Evolutionary conservation across 2,329 filamentous ascomycete genomes (phyloP).

Genomic region (Paecilomyces fulvus): DNA sequence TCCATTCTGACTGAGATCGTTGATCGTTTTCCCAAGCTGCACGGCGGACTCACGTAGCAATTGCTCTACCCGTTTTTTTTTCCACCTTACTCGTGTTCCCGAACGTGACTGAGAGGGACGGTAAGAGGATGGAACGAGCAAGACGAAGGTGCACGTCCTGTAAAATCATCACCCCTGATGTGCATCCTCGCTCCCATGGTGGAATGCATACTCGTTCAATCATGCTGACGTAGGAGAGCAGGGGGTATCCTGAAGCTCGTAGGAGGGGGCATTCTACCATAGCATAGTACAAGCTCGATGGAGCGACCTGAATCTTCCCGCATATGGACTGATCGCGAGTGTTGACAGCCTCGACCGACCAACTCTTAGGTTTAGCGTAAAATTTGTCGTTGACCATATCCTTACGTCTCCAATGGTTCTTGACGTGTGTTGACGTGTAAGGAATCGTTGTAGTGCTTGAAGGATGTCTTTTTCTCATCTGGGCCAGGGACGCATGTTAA

Average conservation of each 20-base stretch:
- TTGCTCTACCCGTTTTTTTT: not conserved
- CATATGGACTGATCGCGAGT: not conserved
- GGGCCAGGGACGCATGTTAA: not conserved
- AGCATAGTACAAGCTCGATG: not conserved
- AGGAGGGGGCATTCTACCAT: not conserved
- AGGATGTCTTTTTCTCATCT: not conserved
- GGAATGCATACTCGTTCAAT: slow-evolving; percentile 7
- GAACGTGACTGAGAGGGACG: not conserved
- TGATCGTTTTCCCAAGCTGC: not conserved
- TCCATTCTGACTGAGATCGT: not conserved
- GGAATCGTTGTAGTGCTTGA: slow-evolving; percentile 5
- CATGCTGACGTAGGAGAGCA: slow-evolving; percentile 24
- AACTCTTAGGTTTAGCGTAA: not conserved
- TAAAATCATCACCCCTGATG: not conserved
- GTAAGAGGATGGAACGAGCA: not conserved
- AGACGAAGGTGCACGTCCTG: not conserved
- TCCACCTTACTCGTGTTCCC: not conserved
- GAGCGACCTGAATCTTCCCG: not conserved
- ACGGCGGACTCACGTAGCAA: not conserved
- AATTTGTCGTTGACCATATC: not conserved
- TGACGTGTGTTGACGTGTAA: slow-evolving; percentile 15
- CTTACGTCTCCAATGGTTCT: slow-evolving; percentile 4
- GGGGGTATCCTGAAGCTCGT: slow-evolving; percentile 5
- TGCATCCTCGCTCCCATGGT: not conserved
- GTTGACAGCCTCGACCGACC: not conserved